Percentiles rank a stretch among this genome's conserved stretches.
These are phyloP conservation scores for Myriosclerotinia scirpicola DNA, from an alignment of 2,329 filamentous ascomycete species.

Conservation along the genomic window DNA sequence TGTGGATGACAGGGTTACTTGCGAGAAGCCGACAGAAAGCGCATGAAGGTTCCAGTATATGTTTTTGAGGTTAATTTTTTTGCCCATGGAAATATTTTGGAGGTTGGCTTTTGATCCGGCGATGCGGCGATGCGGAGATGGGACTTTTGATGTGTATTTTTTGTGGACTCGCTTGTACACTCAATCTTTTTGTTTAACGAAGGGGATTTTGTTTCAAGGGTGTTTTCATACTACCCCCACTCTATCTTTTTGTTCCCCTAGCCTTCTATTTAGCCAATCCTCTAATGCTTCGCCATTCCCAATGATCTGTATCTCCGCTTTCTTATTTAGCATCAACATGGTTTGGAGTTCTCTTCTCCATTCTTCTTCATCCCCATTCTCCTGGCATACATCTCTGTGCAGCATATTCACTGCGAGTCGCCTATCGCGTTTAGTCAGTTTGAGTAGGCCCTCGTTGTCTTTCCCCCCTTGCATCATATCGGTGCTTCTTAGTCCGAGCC, in stretches of 20 bases:
- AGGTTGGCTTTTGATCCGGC: background rate
- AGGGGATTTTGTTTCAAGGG: too few species aligned
- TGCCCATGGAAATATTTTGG: background rate
- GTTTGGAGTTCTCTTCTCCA: slow-evolving; percentile 61
- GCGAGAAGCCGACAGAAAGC: background rate
- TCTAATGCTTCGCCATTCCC: slow-evolving; percentile 45
- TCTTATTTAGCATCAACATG: slow-evolving; percentile 73
- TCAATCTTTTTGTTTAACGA: background rate
- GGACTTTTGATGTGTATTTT: background rate
- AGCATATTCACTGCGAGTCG: slow-evolving; percentile 57
- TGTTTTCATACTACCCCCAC: background rate
- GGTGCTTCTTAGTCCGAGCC: slow-evolving; percentile 58
- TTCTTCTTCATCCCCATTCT: slow-evolving; percentile 39
- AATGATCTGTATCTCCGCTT: slow-evolving; percentile 75
- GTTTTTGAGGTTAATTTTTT: background rate
- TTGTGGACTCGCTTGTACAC: background rate
- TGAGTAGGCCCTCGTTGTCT: slow-evolving; percentile 18
- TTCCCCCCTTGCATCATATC: slow-evolving; percentile 31
- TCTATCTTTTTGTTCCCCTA: slow-evolving; percentile 4
- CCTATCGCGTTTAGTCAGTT: slow-evolving; percentile 46
- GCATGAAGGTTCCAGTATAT: background rate
- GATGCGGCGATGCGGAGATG: background rate
- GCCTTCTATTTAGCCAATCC: slow-evolving; percentile 37
- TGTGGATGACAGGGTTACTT: background rate
- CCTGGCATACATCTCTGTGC: slow-evolving; percentile 42